Base-by-base conservation (phyloP, 495 filamentous ascomycete genomes). In the Chaetomium tenue region DNA sequence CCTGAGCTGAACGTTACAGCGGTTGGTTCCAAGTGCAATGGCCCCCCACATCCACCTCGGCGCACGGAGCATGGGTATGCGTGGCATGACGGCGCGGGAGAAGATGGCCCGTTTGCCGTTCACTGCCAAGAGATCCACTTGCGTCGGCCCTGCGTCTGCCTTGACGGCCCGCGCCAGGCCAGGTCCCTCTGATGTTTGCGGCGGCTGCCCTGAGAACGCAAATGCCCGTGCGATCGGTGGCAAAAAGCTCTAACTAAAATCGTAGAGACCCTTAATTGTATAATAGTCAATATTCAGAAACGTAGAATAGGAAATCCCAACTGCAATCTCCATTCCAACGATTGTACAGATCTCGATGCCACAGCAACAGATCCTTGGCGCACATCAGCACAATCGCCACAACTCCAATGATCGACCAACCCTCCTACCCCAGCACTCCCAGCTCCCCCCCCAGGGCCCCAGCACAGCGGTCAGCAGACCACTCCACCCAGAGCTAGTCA, bases 401-500 rank as follows among this genome's bases (percentile, higher is more conserved):
- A 11, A 0, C 25, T 47, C 33, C 33, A 37, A 9, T 37, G 33
- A 37, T 37, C 11, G 33, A 37, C 33, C 33, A 37, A 37, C 33
- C 33, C 33, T 11, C 5, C 33, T 37, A 37, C 33, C 33, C 33
- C 9, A 12, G 33, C 33, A 9, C 33, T 5, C 30, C 33, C 48
- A 58, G 18, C 53, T 33, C 5, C 9, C 28, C 28, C n/a, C n/a
- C n/a, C n/a, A n/a, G n/a, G n/a, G n/a, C n/a, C n/a, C 28, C 28
- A 30, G 28, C 28, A 30, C 26, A 20, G 28, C 28, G 33, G 53
- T 56, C 55, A 42, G 22, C 33, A 15, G 5, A 20, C 55, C 46
- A 37, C 33, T 52, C 62, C 40, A 39, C 55, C 56, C 26, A 40
- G n/a, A n/a, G n/a, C n/a, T n/a, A n/a, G 46, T 33, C 54, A 23